Evolutionary conservation across 2,329 filamentous ascomycete species (phyloP), one percentile per base, ranked within the genome.

Genomic region (Byssothecium circinans): DNA sequence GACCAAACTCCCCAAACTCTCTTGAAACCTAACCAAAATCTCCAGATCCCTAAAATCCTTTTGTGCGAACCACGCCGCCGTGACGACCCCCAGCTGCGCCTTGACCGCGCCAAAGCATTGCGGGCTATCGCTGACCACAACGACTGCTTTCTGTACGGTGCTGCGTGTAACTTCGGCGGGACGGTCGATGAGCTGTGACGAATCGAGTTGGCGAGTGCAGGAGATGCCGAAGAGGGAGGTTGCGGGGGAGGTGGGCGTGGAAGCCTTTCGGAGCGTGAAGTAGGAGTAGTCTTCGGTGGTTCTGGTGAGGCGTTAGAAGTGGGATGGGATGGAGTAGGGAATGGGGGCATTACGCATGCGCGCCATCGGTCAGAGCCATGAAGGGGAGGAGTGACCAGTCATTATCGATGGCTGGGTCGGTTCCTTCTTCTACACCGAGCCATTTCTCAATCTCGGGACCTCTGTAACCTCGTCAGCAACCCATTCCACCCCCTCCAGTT

Each of bases 201-300:
- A 82, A 65, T 95, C 89, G 64, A 99, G 81, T 74, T 97, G 94
- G 50, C 92, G 83, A 14, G 92, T 96, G 71, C 94, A 99, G 15
- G 91, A 88, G 66, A 99, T 96, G 53, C 94, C 94, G 68, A 99
- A 99, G 18, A 99, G 83, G 19, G 90, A 95, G 2, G 89, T 91
- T 23, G 84, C 83, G 6, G 86, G 82, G 27, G 75, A 67, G 22
- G 59, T 52, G 1, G 67, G 43, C 8, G 74, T 75, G 38, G 68
- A 68, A 52, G 74, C 74, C 44, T 84, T 83, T 49, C 90, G 80
- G 42, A 99, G 84, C 8, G 92, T 97, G 71, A 99, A 99, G 76
- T 99, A 99, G 42, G 91, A 96, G 77, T 97, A 99, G 74, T 97
- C 94, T 74, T 99, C 94, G 48, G 87, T 87, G 18, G 89, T 86